A percentile compares a stretch with the other conserved stretches of the same genome.
Conservation (phyloP, 179 eudicot species). For the Carnegiea gigantea region DNA sequence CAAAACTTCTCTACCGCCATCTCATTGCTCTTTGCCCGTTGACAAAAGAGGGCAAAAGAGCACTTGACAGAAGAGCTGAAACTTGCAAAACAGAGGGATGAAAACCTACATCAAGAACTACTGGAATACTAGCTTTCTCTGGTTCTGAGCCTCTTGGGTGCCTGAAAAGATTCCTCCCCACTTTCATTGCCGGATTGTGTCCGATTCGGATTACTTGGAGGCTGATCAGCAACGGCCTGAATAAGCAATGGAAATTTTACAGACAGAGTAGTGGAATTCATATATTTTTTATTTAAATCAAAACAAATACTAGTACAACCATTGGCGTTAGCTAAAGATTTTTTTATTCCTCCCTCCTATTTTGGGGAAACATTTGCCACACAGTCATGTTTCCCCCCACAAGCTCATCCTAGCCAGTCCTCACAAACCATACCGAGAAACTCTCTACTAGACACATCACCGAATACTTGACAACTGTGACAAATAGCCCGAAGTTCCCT, state of each 20-base stretch:
- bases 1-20: constrained; percentile 23
- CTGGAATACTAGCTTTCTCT: constrained; percentile 37
- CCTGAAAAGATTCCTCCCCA: constrained; percentile 39
- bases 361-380: not conserved
- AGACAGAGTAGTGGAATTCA: not conserved
- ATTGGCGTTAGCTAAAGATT: not conserved
- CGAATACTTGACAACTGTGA: not conserved
- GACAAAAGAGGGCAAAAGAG: constrained; percentile 24
- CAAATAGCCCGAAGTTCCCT: not conserved
- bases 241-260: not conserved
- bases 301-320: not conserved
- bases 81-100: not conserved
- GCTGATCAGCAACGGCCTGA: constrained; percentile 39
- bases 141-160: constrained; percentile 51
- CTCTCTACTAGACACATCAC: not conserved
- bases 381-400: not conserved
- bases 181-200: constrained; percentile 34
- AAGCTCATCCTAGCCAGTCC: too few relatives aligned
- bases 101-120: constrained; percentile 7
- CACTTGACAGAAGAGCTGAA: constrained; percentile 20
- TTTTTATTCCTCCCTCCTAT: not conserved
- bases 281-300: not conserved
- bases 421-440: not conserved
- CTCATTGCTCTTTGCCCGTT: constrained; percentile 26
- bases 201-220: constrained; percentile 24